phyloP scores from a whole-genome alignment of 176 grass and related monocot species.

The Eragrostis nindensis region DNA sequence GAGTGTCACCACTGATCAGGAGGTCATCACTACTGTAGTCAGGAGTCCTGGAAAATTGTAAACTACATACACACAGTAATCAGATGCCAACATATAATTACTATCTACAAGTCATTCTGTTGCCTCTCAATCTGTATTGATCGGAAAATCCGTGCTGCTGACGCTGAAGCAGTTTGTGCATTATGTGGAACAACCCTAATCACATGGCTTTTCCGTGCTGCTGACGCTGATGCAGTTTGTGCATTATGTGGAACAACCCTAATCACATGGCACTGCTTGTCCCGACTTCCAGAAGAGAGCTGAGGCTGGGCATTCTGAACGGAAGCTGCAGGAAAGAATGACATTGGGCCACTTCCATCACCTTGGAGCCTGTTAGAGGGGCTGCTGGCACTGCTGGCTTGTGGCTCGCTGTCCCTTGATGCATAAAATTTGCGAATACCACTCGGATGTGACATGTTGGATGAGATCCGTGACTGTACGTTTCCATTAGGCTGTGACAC shows the following conservation, averaged over 20 bases:
- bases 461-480: constrained; percentile 49
- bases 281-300: constrained; percentile 48
- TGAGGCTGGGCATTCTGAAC: constrained; percentile 38
- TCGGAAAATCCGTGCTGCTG: constrained; percentile 79
- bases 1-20: background rate
- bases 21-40: background rate
- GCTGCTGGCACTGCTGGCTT: constrained; percentile 79
- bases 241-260: constrained; percentile 89
- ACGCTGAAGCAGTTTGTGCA: constrained; percentile 61
- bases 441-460: constrained; percentile 58
- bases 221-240: constrained; percentile 58
- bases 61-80: background rate
- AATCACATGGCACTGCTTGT: constrained; percentile 55
- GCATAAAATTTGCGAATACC: constrained; percentile 57
- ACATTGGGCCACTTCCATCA: constrained; percentile 39
- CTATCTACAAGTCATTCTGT: constrained; percentile 49
- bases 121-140: constrained; percentile 87
- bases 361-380: constrained; percentile 56
- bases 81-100: background rate
- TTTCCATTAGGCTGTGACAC: constrained; percentile 46
- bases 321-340: constrained; percentile 42
- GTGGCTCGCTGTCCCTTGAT: constrained; percentile 82
- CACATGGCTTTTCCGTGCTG: no score
- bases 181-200: constrained; percentile 95
- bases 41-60: background rate